phyloP scores from a whole-genome alignment of 179 eudicot species.

The Amaranthus tricolor region DNA sequence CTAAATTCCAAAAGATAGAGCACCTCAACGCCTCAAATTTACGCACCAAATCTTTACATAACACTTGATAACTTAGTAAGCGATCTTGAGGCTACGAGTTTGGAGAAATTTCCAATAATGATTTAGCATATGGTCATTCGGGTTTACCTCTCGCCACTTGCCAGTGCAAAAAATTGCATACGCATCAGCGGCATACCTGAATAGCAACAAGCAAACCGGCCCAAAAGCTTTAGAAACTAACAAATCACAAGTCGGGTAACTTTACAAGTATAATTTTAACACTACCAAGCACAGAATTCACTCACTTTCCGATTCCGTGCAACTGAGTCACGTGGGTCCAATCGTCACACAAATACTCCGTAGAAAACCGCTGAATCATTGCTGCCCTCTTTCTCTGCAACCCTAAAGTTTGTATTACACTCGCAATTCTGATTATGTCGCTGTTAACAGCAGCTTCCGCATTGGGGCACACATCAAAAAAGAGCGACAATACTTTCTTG shows the following conservation, averaged over 20 bases:
- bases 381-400: constrained; percentile 54
- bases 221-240: not conserved
- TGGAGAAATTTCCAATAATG: constrained; percentile 70
- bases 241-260: not conserved
- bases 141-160: constrained; percentile 66
- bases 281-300: not conserved
- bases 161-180: constrained; percentile 89
- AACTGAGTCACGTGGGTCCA: constrained; percentile 85
- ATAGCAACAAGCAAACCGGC: not conserved
- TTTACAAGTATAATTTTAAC: not conserved
- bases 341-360: constrained; percentile 48
- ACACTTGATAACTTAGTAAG: constrained; percentile 1
- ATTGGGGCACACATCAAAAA: constrained; percentile 68
- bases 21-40: not conserved
- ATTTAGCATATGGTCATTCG: constrained; percentile 69
- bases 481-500: constrained; percentile 38
- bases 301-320: constrained; percentile 82
- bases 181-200: constrained; percentile 93
- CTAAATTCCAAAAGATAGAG: not conserved
- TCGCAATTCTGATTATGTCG: constrained; percentile 36
- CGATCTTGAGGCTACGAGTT: constrained; percentile 6
- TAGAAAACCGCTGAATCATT: constrained; percentile 60
- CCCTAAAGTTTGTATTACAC: constrained; percentile 54
- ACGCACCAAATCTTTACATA: not conserved
- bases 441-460: constrained; percentile 56